Conservation (phyloP, 805 yeast species). For the Wickerhamomyces canadensis region DNA sequence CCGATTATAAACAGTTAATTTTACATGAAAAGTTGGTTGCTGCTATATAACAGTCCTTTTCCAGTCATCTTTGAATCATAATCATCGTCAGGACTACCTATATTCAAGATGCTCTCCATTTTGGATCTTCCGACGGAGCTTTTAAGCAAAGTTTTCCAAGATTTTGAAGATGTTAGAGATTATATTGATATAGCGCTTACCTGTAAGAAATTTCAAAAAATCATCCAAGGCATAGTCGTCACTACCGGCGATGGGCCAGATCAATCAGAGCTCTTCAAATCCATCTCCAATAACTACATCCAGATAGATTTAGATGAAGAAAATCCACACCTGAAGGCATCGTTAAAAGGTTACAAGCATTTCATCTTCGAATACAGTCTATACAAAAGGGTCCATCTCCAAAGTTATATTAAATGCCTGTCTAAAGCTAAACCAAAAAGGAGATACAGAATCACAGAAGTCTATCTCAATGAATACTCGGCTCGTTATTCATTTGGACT, state of each 20-base stretch:
- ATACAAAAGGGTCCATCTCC: not conserved
- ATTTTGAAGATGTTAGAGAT: constrained; percentile 3
- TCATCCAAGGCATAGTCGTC: constrained; percentile 2
- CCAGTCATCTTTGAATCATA: no score
- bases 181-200: not conserved
- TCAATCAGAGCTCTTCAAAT: constrained; percentile 1
- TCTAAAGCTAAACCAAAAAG: not conserved
- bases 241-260: constrained; percentile 3
- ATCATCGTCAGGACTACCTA: not conserved
- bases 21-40: no score
- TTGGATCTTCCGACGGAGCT: constrained; percentile 6
- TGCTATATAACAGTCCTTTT: no score
- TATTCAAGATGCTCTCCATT: not conserved
- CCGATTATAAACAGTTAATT: no score
- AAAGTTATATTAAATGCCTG: not conserved
- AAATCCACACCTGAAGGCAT: not conserved
- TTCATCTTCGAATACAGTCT: constrained; percentile 5
- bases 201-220: constrained; percentile 3
- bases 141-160: not conserved
- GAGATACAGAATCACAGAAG: constrained; percentile 2
- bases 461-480: not conserved
- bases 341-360: constrained; percentile 1
- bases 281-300: constrained; percentile 1
- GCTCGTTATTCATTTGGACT: constrained; percentile 4
- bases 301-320: constrained; percentile 1